Percentiles rank a stretch among this genome's conserved stretches.
phyloP scores from a whole-genome alignment of 2,329 filamentous ascomycete species.

The Cladobotryum protrusum region DNA sequence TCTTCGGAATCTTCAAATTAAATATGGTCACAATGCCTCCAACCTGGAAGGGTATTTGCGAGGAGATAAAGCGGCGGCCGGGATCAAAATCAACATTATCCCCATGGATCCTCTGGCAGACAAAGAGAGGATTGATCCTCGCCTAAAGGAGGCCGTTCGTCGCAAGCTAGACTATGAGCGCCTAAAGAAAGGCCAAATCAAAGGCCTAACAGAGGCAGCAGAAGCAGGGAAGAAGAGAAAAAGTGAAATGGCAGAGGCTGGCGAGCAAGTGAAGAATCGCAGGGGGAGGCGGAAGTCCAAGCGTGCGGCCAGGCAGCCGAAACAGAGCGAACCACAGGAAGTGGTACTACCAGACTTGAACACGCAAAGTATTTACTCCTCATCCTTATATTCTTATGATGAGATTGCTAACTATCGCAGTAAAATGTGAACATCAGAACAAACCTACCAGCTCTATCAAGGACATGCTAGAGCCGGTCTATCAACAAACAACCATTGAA shows the following conservation, averaged over 20 bases:
- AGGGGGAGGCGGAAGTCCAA: conserved; percentile 19
- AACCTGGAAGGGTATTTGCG: conserved; percentile 69
- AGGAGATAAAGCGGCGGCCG: conserved; percentile 42
- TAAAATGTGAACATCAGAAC: conserved; percentile 41
- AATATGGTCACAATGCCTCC: conserved; percentile 41
- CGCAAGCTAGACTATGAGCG: conserved; percentile 61
- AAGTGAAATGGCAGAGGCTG: conserved; percentile 19
- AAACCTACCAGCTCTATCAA: conserved; percentile 30
- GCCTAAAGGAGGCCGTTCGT: conserved; percentile 51
- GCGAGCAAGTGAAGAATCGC: conserved; percentile 21
- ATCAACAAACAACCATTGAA: conserved; percentile 39
- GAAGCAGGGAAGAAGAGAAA: conserved; percentile 35
- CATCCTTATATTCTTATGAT: not conserved
- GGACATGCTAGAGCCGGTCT: conserved; percentile 33
- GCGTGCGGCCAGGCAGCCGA: conserved; percentile 15
- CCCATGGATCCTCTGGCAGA: conserved; percentile 38
- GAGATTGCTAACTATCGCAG: conserved; percentile 18
- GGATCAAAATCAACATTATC: conserved; percentile 51
- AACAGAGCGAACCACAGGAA: conserved; percentile 7
- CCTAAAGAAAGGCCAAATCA: conserved; percentile 34
- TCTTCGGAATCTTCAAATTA: conserved; percentile 68
- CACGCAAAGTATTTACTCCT: conserved; percentile 20
- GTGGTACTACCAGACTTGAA: conserved; percentile 25
- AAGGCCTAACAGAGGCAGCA: conserved; percentile 31
- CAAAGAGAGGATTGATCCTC: conserved; percentile 37